A percentile compares a stretch with the other conserved stretches of the same genome.
phyloP scores from a whole-genome alignment of 495 filamentous ascomycete genomes.

The Neurospora africana region DNA sequence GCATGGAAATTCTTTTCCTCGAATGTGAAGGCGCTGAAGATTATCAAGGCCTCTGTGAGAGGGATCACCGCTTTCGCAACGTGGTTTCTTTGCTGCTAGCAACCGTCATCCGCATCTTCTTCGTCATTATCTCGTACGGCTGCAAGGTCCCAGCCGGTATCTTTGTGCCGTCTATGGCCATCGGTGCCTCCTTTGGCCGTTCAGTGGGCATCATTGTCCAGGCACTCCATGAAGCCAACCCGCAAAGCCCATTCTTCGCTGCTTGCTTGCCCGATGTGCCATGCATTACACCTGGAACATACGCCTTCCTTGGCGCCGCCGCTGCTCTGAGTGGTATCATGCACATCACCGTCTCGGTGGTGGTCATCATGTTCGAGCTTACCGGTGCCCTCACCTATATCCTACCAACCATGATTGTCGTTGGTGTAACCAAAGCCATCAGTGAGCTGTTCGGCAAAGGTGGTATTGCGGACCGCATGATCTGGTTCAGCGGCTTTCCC shows the following conservation, averaged over 20 bases:
- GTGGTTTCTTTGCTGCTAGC: slow-evolving; percentile 70
- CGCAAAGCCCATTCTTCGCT: slow-evolving; percentile 72
- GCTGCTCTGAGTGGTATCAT: slow-evolving; percentile 97
- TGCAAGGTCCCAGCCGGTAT: slow-evolving; percentile 98
- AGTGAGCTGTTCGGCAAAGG: slow-evolving; percentile 87
- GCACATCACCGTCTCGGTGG: slow-evolving; percentile 93
- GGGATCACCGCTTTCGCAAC: slow-evolving; percentile 64
- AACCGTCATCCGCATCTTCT: slow-evolving; percentile 65
- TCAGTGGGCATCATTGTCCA: slow-evolving; percentile 93
- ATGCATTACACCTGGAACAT: slow-evolving; percentile 93
- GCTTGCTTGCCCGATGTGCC: slow-evolving; percentile 85
- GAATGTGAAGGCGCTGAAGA: slow-evolving; percentile 92
- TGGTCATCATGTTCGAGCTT: slow-evolving; percentile 97
- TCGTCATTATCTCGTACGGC: slow-evolving; percentile 95
- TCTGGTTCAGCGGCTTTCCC: slow-evolving; percentile 97
- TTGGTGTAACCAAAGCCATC: slow-evolving; percentile 92
- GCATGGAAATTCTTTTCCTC: slow-evolving; percentile 93
- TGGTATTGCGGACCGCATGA: slow-evolving; percentile 96
- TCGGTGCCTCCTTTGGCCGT: slow-evolving; percentile 87
- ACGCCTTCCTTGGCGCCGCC: slow-evolving; percentile 86
- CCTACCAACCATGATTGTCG: slow-evolving; percentile 96
- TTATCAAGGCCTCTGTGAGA: slow-evolving; percentile 84
- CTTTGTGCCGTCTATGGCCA: slow-evolving; percentile 95
- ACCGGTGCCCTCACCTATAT: slow-evolving; percentile 94
- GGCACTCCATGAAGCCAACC: slow-evolving; percentile 73